phyloP scores from a whole-genome alignment of 2,329 filamentous ascomycete species.

The Bipolaris sorokiniana region DNA sequence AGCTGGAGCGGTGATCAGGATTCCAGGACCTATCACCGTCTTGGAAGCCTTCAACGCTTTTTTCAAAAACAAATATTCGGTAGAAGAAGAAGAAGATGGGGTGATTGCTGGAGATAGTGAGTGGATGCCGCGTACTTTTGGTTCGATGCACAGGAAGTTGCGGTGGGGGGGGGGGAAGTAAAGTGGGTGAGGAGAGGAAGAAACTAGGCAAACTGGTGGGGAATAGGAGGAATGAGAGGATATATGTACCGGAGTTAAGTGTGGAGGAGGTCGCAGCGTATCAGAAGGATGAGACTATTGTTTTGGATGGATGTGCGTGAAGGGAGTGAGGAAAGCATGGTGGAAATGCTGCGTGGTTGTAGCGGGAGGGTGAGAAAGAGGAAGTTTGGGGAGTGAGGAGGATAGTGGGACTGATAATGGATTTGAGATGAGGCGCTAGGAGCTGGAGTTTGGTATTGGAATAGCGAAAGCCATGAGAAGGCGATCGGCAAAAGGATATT shows the following conservation, averaged over 20 bases:
- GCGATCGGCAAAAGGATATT: too few species aligned
- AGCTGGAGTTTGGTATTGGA: too few species aligned
- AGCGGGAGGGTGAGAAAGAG: too few species aligned
- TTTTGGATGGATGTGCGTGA: slow-evolving; percentile 7
- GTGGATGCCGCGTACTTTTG: not conserved
- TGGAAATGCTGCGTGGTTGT: too few species aligned
- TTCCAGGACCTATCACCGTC: not conserved
- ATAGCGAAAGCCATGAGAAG: too few species aligned
- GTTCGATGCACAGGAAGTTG: not conserved
- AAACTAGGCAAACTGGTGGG: not conserved
- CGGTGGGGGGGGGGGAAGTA: not conserved
- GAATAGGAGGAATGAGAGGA: not conserved
- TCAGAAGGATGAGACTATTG: slow-evolving; percentile 1
- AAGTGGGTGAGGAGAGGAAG: not conserved
- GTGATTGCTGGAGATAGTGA: not conserved
- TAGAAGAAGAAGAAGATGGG: not conserved
- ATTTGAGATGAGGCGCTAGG: too few species aligned
- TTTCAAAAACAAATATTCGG: not conserved
- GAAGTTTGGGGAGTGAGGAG: too few species aligned
- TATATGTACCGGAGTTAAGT: slow-evolving; percentile 18
- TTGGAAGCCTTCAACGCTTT: not conserved
- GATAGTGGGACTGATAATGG: too few species aligned
- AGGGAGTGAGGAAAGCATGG: not conserved
- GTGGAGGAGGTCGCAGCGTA: slow-evolving; percentile 15
- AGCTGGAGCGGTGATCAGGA: slow-evolving; percentile 6